Percentiles rank a stretch among this genome's conserved stretches.
These are phyloP conservation scores for Hansenula lynferdii DNA, from an alignment of 1,139 yeast genomes.

Conservation along the genomic window DNA sequence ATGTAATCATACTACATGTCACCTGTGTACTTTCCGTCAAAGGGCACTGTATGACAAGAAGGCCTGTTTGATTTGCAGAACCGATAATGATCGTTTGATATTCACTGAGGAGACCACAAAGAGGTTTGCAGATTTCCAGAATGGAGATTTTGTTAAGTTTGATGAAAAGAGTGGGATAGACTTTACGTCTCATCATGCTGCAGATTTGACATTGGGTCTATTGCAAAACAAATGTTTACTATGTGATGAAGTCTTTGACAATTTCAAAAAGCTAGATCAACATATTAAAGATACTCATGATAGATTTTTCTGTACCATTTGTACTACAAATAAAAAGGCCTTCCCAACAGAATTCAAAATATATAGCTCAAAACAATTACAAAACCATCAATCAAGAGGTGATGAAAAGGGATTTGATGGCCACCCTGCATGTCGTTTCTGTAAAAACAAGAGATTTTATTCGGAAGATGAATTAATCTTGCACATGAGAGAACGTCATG, in stretches of 20 bases:
- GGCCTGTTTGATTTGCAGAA: constrained; percentile 78
- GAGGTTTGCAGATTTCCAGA: constrained; percentile 34
- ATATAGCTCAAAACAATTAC: constrained; percentile 58
- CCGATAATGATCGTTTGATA: constrained; percentile 55
- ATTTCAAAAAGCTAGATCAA: constrained; percentile 54
- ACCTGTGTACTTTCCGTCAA: constrained; percentile 76
- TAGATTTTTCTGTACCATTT: constrained; percentile 64
- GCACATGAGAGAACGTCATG: constrained; percentile 84
- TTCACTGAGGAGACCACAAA: constrained; percentile 47
- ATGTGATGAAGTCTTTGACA: constrained; percentile 40
- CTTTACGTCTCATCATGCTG: constrained; percentile 44
- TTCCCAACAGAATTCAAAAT: constrained; percentile 69
- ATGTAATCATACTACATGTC: constrained; percentile 85
- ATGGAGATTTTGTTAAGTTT: constrained; percentile 28
- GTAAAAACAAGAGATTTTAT: constrained; percentile 70
- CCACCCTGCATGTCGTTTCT: constrained; percentile 86
- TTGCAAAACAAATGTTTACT: constrained; percentile 49
- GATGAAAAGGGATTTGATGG: constrained; percentile 73
- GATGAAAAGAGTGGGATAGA: constrained; percentile 44
- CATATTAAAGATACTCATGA: constrained; percentile 66
- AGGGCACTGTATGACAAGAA: constrained; percentile 73
- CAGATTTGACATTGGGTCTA: constrained; percentile 42
- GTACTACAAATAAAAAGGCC: constrained; percentile 70
- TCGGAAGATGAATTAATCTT: constrained; percentile 82
- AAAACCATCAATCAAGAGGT: constrained; percentile 68